phyloP scores from a whole-genome alignment of 2,329 filamentous ascomycete genomes.

The Scedosporium aurantiacum region DNA sequence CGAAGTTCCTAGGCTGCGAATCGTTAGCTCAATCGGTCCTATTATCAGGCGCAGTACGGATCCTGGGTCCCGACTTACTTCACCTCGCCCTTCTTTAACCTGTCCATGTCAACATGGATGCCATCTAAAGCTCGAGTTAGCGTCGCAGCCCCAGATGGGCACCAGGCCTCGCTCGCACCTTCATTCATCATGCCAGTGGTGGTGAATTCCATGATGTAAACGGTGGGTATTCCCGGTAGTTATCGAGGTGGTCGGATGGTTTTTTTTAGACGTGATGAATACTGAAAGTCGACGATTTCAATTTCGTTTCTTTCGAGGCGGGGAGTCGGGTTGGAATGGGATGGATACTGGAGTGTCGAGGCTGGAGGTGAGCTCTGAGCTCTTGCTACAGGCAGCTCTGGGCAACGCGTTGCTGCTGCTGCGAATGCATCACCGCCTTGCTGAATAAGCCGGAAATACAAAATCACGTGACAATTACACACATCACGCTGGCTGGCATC shows the following conservation, averaged over 20 bases:
- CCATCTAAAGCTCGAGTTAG: conserved; percentile 56
- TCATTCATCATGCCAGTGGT: conserved; percentile 52
- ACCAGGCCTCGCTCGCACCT: conserved; percentile 28
- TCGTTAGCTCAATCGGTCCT: background rate
- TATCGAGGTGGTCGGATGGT: background rate
- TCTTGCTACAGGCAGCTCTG: conserved; percentile 9
- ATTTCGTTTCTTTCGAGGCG: background rate
- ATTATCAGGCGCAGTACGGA: background rate
- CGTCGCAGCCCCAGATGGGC: conserved; percentile 9
- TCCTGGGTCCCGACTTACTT: conserved; percentile 54
- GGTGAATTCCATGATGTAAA: conserved; percentile 47
- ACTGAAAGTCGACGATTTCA: background rate
- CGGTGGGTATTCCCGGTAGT: background rate
- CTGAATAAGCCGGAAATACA: background rate
- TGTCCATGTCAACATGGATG: conserved; percentile 98
- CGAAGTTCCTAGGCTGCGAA: conserved; percentile 76
- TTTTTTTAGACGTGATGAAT: background rate
- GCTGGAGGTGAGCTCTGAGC: background rate
- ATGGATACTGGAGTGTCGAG: background rate
- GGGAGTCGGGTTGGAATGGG: background rate
- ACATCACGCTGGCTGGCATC: no score
- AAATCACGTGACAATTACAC: background rate
- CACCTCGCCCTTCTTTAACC: conserved; percentile 96
- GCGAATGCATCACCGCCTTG: conserved; percentile 3
- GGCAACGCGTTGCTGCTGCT: conserved; percentile 9